A percentile compares a stretch with the other conserved stretches of the same genome.
Evolutionary conservation across 2,329 filamentous ascomycete species (phyloP).

Genomic region (Amauroascus verrucosus): DNA sequence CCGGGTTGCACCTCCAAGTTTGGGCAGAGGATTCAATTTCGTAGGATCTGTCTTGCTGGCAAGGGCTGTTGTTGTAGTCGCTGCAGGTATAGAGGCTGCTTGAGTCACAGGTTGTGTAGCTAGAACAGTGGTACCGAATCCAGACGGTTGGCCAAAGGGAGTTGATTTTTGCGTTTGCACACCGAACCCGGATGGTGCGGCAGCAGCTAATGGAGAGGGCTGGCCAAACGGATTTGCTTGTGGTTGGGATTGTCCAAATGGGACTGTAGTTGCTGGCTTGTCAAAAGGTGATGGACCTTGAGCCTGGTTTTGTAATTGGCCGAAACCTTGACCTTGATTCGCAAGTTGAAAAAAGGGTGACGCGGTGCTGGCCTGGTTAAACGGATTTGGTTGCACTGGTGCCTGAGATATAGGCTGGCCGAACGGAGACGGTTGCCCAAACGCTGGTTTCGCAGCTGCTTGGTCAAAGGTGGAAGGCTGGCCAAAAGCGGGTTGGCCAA

Average conservation of each 20-base stretch:
- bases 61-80: background rate
- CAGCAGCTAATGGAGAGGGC: slow-evolving; percentile 20
- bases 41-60: slow-evolving; percentile 14
- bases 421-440: slow-evolving; percentile 21
- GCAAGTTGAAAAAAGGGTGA: slow-evolving; percentile 28
- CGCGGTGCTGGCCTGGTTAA: slow-evolving; percentile 1
- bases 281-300: slow-evolving; percentile 25
- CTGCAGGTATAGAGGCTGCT: background rate
- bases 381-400: slow-evolving; percentile 7
- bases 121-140: slow-evolving; percentile 18
- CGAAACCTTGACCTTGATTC: slow-evolving; percentile 13
- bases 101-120: slow-evolving; percentile 17
- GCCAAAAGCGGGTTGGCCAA: slow-evolving; percentile 14
- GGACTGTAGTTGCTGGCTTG: slow-evolving; percentile 23
- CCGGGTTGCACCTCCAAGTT: slow-evolving; percentile 29
- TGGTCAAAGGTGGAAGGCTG: slow-evolving; percentile 11
- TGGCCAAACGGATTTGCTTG: slow-evolving; percentile 26
- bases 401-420: slow-evolving; percentile 3
- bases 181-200: slow-evolving; percentile 23
- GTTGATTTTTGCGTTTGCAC: slow-evolving; percentile 13
- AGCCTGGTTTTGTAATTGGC: background rate
- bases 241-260: slow-evolving; percentile 26
- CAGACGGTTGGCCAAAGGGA: slow-evolving; percentile 22
- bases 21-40: slow-evolving; percentile 16
- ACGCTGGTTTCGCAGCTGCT: slow-evolving; percentile 14